Conservation (phyloP, 2,329 filamentous ascomycete species). For the Fulvia fulva region DNA sequence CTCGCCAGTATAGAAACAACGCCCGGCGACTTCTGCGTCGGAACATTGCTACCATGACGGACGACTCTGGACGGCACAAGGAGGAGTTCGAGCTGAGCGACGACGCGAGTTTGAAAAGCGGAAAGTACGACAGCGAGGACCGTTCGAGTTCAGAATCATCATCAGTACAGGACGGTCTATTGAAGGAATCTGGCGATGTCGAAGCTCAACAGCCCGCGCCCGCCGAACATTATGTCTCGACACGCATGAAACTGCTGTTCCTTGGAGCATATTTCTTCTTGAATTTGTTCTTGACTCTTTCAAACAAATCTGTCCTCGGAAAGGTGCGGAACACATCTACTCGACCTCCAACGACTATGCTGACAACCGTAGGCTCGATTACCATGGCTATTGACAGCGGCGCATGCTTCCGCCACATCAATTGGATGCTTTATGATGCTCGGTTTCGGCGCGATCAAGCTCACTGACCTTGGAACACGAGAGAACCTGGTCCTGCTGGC, state of each 20-base stretch:
- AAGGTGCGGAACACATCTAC: slow-evolving; percentile 29
- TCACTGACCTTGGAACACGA: slow-evolving; percentile 49
- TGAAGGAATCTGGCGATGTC: slow-evolving; percentile 43
- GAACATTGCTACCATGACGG: not conserved
- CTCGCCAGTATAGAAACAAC: not conserved
- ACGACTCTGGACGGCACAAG: not conserved
- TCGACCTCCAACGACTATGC: not conserved
- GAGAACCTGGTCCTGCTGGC: slow-evolving; percentile 55
- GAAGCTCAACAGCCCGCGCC: slow-evolving; percentile 8
- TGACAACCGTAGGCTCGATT: slow-evolving; percentile 48
- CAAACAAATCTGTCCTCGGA: slow-evolving; percentile 55
- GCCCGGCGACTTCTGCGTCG: not conserved
- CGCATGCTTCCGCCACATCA: slow-evolving; percentile 56
- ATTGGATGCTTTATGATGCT: slow-evolving; percentile 54
- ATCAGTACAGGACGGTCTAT: not conserved
- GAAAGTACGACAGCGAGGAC: not conserved
- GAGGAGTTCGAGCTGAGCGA: not conserved
- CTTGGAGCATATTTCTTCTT: slow-evolving; percentile 47
- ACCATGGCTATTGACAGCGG: slow-evolving; percentile 58
- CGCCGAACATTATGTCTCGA: slow-evolving; percentile 22
- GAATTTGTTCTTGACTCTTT: slow-evolving; percentile 51
- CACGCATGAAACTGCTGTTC: slow-evolving; percentile 22
- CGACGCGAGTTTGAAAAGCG: not conserved
- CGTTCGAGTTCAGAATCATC: slow-evolving; percentile 43
- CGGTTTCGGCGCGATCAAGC: slow-evolving; percentile 50